Conservation (phyloP, 2,329 filamentous ascomycete genomes). For the Colletotrichum phormii region DNA sequence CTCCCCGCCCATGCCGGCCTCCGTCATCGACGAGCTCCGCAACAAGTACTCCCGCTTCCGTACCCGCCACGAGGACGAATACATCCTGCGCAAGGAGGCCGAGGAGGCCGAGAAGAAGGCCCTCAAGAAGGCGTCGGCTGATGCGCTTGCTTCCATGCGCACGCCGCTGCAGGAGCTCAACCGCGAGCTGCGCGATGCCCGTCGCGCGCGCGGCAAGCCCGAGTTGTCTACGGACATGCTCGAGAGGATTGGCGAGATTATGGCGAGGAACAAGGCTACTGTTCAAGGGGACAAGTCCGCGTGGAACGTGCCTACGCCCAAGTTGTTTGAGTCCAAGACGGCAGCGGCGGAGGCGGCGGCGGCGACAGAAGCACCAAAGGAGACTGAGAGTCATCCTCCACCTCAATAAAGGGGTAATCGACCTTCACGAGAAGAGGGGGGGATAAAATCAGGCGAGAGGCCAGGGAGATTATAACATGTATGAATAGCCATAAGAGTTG, state of each 20-base stretch:
- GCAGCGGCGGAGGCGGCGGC: neutral
- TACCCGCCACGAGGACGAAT: conserved; percentile 82
- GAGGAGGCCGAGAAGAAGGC: conserved; percentile 64
- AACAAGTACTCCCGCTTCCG: conserved; percentile 86
- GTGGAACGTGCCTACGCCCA: neutral
- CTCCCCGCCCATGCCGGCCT: conserved; percentile 79
- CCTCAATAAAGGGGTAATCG: conserved; percentile 10
- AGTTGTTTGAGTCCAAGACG: neutral
- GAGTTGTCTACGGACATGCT: conserved; percentile 69
- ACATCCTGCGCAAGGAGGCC: conserved; percentile 71
- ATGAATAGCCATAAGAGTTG: conserved; percentile 25
- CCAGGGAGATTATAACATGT: conserved; percentile 8
- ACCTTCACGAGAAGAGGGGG: neutral
- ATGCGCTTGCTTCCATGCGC: conserved; percentile 55
- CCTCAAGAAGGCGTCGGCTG: conserved; percentile 67
- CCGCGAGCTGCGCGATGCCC: conserved; percentile 62
- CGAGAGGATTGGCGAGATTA: conserved; percentile 71
- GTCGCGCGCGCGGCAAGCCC: conserved; percentile 65
- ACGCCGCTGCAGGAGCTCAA: conserved; percentile 72
- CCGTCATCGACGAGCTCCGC: conserved; percentile 87
- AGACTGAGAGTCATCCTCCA: conserved; percentile 12
- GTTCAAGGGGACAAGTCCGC: conserved; percentile 45
- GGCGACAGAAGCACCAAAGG: neutral
- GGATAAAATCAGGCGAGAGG: neutral
- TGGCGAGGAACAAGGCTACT: conserved; percentile 63